phyloP scores from a whole-genome alignment of 2,329 filamentous ascomycete genomes.

The Exophiala mesophila region DNA sequence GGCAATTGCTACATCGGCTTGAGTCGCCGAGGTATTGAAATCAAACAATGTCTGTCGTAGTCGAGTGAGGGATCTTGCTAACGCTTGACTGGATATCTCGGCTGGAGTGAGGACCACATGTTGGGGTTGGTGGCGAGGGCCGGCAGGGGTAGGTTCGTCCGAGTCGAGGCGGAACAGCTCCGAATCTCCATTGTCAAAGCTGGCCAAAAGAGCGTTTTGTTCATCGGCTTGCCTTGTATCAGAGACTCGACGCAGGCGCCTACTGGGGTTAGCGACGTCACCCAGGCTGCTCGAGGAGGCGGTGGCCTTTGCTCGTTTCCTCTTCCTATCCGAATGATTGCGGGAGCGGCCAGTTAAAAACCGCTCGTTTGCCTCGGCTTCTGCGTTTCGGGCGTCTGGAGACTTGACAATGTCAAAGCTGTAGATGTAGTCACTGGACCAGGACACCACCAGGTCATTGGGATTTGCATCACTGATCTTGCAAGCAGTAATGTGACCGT shows the following conservation, averaged over 20 bases:
- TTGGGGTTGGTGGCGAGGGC: no score
- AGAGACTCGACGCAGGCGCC: slow-evolving; percentile 46
- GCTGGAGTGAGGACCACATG: slow-evolving; percentile 47
- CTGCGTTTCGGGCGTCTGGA: slow-evolving; percentile 49
- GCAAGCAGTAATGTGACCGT: slow-evolving; percentile 64
- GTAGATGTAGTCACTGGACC: slow-evolving; percentile 63
- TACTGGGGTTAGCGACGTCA: slow-evolving; percentile 41
- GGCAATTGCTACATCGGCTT: slow-evolving; percentile 29
- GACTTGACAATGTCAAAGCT: slow-evolving; percentile 60
- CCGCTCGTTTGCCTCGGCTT: slow-evolving; percentile 28
- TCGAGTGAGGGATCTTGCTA: slow-evolving; percentile 51
- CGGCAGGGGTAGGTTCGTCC: no score
- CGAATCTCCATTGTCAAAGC: slow-evolving; percentile 56
- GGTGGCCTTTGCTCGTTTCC: slow-evolving; percentile 50
- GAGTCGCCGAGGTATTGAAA: slow-evolving; percentile 33
- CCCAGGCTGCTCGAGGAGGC: slow-evolving; percentile 38
- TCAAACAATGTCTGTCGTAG: slow-evolving; percentile 55
- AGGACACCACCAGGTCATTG: slow-evolving; percentile 63
- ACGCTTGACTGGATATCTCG: slow-evolving; percentile 50
- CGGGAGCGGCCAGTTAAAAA: slow-evolving; percentile 32
- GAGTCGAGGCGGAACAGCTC: slow-evolving; percentile 52
- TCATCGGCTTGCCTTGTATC: slow-evolving; percentile 36
- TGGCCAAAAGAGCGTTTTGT: slow-evolving; percentile 51
- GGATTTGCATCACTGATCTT: slow-evolving; percentile 66
- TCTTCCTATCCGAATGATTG: slow-evolving; percentile 46